Percentiles rank a stretch among this genome's conserved stretches.
Evolutionary conservation across 208 protist species (phyloP).

Genomic region (Leishmania martiniquensis): DNA sequence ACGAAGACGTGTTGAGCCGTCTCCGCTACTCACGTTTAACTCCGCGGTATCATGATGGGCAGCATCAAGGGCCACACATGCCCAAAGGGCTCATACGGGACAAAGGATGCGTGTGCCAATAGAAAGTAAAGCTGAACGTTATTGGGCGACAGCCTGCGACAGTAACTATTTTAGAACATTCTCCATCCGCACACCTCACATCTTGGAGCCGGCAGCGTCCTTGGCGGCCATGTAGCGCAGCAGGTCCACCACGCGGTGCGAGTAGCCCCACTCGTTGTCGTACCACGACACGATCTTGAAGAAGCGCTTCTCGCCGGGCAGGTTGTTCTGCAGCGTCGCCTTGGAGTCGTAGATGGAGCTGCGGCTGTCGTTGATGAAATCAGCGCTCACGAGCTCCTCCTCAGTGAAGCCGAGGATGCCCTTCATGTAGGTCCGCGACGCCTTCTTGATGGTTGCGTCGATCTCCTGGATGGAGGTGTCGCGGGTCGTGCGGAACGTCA

Average conservation of each 20-base stretch:
- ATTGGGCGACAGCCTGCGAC: too few relatives aligned
- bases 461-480: slow-evolving; percentile 97
- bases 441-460: slow-evolving; percentile 93
- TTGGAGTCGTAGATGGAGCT: slow-evolving; percentile 99
- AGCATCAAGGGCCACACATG: too few relatives aligned
- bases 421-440: slow-evolving; percentile 92
- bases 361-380: slow-evolving; percentile 96
- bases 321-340: slow-evolving; percentile 96
- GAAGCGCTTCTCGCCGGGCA: slow-evolving; percentile 91
- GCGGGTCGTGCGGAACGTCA: slow-evolving; percentile 94
- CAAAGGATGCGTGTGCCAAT: too few relatives aligned
- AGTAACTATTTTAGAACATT: too few relatives aligned
- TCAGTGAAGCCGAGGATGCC: slow-evolving; percentile 98
- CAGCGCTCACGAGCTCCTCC: slow-evolving; percentile 98
- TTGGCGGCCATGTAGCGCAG: slow-evolving; percentile 80
- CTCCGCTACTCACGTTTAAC: too few relatives aligned
- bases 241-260: slow-evolving; percentile 98
- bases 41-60: too few relatives aligned
- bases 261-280: slow-evolving; percentile 99
- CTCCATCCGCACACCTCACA: slow-evolving; percentile 32
- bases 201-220: slow-evolving; percentile 57
- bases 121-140: too few relatives aligned
- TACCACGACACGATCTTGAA: slow-evolving; percentile 99
- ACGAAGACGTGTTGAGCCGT: too few relatives aligned
- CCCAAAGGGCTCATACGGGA: too few relatives aligned